phyloP scores from a whole-genome alignment of 768 basidiomycete species.

The Punctularia strigosozonata region DNA sequence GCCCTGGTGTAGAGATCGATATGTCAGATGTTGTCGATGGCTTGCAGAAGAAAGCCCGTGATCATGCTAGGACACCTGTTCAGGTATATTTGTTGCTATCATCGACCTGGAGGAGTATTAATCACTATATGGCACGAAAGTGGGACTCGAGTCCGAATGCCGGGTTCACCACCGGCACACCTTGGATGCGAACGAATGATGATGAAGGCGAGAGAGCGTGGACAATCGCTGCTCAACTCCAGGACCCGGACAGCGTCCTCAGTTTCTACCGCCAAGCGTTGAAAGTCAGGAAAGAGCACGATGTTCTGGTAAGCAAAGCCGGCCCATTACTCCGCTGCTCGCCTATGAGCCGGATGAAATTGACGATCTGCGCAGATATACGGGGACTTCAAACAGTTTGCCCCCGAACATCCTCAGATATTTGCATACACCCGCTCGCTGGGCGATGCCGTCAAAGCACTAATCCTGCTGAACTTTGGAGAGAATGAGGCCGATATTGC shows the following conservation, averaged over 20 bases:
- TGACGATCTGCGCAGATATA: conserved; percentile 29
- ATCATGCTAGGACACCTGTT: conserved; percentile 62
- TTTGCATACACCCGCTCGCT: conserved; percentile 42
- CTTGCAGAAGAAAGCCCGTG: conserved; percentile 52
- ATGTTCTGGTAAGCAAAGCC: conserved; percentile 34
- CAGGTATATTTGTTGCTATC: conserved; percentile 28
- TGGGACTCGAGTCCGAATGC: conserved; percentile 45
- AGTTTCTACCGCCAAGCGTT: conserved; percentile 53
- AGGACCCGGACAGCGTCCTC: conserved; percentile 39
- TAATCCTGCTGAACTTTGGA: conserved; percentile 40
- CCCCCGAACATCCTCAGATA: conserved; percentile 31
- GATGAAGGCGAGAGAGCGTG: conserved; percentile 50
- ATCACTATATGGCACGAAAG: conserved; percentile 21
- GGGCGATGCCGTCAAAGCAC: conserved; percentile 15
- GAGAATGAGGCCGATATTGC: conserved; percentile 14
- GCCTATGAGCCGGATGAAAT: background rate
- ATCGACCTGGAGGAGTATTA: background rate
- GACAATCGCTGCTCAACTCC: conserved; percentile 40
- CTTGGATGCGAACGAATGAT: conserved; percentile 71
- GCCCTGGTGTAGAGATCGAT: conserved; percentile 33
- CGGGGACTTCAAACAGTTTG: conserved; percentile 45
- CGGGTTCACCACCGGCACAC: conserved; percentile 52
- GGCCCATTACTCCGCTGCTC: background rate
- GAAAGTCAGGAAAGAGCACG: conserved; percentile 36
- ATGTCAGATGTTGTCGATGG: conserved; percentile 50